Conservation (phyloP, 2,329 filamentous ascomycete genomes). For the Pseudopithomyces chartarum region DNA sequence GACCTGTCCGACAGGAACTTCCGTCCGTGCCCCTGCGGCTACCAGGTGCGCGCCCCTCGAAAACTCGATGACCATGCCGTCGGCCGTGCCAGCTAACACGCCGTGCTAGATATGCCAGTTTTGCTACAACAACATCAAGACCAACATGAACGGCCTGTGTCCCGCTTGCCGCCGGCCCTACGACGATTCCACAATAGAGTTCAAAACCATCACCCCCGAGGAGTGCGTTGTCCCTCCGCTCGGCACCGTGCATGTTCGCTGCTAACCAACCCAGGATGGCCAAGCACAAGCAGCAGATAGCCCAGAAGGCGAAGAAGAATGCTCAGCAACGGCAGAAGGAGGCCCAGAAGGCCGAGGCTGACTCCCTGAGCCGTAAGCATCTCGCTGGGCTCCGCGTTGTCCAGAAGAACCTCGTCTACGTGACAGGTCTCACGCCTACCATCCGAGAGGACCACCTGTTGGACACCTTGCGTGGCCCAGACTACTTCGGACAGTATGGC, state of each 20-base stretch:
- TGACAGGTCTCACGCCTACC: constrained; percentile 89
- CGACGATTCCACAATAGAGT: constrained; percentile 96
- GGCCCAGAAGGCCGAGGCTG: constrained; percentile 92
- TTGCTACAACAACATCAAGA: constrained; percentile 99
- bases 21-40: constrained; percentile 93
- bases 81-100: constrained; percentile 28
- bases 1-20: constrained; percentile 98
- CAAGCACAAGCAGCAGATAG: constrained; percentile 75
- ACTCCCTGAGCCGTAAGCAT: constrained; percentile 94
- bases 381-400: constrained; percentile 93
- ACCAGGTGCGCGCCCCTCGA: constrained; percentile 71
- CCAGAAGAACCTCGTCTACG: constrained; percentile 98
- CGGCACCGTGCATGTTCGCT: constrained; percentile 16
- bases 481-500: constrained; percentile 98
- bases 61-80: constrained; percentile 18
- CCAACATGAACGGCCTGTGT: constrained; percentile 95
- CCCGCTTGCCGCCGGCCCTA: constrained; percentile 96
- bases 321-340: constrained; percentile 90
- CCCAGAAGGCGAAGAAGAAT: constrained; percentile 89
- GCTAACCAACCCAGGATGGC: constrained; percentile 61
- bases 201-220: constrained; percentile 92
- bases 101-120: constrained; percentile 84
- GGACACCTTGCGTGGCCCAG: constrained; percentile 83
- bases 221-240: constrained; percentile 67
- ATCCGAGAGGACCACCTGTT: constrained; percentile 91